These are phyloP conservation scores for Geosiphon pyriformis DNA, from an alignment of 192 early-diverging fungal genomes.

Conservation along the genomic window DNA sequence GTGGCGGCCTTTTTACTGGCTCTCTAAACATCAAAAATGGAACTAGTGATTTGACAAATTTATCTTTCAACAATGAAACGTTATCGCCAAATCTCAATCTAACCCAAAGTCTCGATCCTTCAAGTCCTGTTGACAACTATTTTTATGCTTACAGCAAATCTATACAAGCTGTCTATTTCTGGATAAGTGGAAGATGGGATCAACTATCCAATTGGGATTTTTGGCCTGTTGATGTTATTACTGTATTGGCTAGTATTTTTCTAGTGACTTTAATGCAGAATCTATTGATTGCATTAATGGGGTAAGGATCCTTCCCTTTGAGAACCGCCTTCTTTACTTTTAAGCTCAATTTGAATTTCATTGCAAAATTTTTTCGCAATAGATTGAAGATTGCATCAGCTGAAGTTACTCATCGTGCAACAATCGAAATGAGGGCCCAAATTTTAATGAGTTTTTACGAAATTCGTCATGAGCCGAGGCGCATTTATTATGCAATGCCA, in stretches of 20 bases:
- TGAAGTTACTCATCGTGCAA: neutral
- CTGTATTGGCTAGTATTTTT: slow-evolving; percentile 6
- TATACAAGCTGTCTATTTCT: slow-evolving; percentile 6
- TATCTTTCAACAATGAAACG: neutral
- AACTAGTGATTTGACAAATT: too few relatives aligned
- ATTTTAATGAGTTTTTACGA: neutral
- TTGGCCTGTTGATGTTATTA: slow-evolving; percentile 5
- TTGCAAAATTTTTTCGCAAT: neutral
- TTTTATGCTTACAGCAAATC: neutral
- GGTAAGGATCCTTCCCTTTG: neutral
- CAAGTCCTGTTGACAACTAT: slow-evolving; percentile 2
- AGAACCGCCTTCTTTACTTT: neutral
- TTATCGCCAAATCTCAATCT: neutral
- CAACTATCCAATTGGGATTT: neutral
- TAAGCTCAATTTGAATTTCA: neutral
- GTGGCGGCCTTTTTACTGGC: neutral
- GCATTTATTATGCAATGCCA: neutral
- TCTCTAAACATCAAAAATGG: neutral
- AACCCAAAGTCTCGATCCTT: neutral
- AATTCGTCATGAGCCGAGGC: neutral
- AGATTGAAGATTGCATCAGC: neutral
- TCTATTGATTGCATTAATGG: slow-evolving; percentile 19
- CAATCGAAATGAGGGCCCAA: neutral
- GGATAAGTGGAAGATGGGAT: slow-evolving; percentile 21
- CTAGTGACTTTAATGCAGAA: slow-evolving; percentile 21